Base-by-base conservation (phyloP, 306 rosid genomes). In the Sindora glabra region DNA sequence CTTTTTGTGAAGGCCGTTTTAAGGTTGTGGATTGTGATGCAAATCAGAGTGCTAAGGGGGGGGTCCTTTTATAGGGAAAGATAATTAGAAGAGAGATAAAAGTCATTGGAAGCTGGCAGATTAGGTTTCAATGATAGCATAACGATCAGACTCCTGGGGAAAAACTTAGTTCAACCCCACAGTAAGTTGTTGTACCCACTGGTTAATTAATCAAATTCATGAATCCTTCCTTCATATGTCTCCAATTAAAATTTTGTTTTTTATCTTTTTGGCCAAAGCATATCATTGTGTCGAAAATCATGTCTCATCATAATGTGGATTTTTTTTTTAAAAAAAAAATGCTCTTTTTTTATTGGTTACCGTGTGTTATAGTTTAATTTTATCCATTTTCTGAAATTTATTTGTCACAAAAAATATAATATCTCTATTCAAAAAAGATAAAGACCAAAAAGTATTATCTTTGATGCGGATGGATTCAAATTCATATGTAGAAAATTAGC, bases 131-230 rank as follows among this genome's bases (percentile, higher is more conserved):
- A 80, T n/a, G 72, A 59, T 54, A 62, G 49, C 22, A 49, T 39
- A 24, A 36, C 10, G 71, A 69, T 75, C 75, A 80, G 61, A 45
- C 15, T 21, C 52, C 42, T 0, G 3, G 73, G 41, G 54, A n/a
- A 36, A 60, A 79, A 68, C 83, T 63, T 78, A 34, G 85, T 79
- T 81, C 95, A 83, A 79, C 80, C 58, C 74, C 41, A 32, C 29
- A 29, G 44, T n/a, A 23, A 83, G 97, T 89, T 78, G 99, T 89
- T 94, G 75, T 90, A 89, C 94, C 99, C 79, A 87, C 95, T 86
- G 60, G 72, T 53, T 78, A 60, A 63, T 68, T 65, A 41, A 44
- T 56, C n/a, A n/a, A n/a, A n/a, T 77, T 68, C 65, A 29, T 48
- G 1, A 13, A 72, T 73, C 74, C 92, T 86, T 91, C 67, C 50